phyloP scores from a whole-genome alignment of 345 rosid species.

The Aethionema arabicum region DNA sequence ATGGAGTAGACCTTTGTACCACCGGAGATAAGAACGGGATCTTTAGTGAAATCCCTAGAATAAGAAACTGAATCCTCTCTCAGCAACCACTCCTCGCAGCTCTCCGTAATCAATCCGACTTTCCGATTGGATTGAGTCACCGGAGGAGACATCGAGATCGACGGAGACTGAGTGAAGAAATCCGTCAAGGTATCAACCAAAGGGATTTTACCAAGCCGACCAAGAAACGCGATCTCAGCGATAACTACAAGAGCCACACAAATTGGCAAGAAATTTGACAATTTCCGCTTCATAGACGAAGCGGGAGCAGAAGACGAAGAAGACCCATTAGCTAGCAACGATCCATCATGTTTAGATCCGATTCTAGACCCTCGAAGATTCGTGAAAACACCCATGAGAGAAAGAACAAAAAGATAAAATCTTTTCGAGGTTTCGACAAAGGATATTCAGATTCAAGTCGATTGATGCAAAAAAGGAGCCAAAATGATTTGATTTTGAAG shows the following conservation, averaged over 20 bases:
- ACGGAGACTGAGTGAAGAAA: slow-evolving; percentile 43
- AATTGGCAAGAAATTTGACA: slow-evolving; percentile 60
- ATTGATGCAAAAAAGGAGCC: background rate
- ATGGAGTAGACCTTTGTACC: slow-evolving; percentile 43
- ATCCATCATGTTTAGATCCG: slow-evolving; percentile 40
- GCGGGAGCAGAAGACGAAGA: slow-evolving; percentile 33
- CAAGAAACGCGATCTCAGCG: slow-evolving; percentile 76
- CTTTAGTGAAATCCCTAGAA: slow-evolving; percentile 71
- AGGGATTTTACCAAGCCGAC: slow-evolving; percentile 71
- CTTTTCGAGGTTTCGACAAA: slow-evolving; percentile 5
- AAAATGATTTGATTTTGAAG: background rate
- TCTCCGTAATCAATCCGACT: slow-evolving; percentile 35
- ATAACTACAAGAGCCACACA: slow-evolving; percentile 66
- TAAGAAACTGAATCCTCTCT: slow-evolving; percentile 62
- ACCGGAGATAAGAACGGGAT: slow-evolving; percentile 67
- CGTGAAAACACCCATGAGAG: slow-evolving; percentile 52
- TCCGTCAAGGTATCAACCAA: slow-evolving; percentile 73
- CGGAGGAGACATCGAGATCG: slow-evolving; percentile 18
- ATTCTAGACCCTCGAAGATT: slow-evolving; percentile 60
- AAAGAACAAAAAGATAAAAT: background rate
- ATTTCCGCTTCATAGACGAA: slow-evolving; percentile 46
- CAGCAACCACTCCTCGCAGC: slow-evolving; percentile 78
- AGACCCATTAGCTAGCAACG: slow-evolving; percentile 35
- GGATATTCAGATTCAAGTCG: background rate
- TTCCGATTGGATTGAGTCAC: slow-evolving; percentile 20